Evolutionary conservation across 306 rosid species (phyloP).

Genomic region (Vachellia collinsii): DNA sequence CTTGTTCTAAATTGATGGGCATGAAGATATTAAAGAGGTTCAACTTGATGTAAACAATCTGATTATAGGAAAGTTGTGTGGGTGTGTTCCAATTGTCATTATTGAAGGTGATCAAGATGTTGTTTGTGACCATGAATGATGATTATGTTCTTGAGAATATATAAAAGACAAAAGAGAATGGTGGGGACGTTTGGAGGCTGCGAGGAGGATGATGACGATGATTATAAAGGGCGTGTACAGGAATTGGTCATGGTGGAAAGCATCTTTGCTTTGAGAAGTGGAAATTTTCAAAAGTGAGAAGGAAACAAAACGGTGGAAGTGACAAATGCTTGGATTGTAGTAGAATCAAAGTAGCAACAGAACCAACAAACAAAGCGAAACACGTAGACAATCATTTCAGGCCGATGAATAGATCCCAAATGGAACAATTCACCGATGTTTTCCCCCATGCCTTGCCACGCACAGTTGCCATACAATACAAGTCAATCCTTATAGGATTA

Average conservation of each 20-base stretch:
- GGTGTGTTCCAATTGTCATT: background rate
- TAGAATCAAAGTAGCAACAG: background rate
- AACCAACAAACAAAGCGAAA: background rate
- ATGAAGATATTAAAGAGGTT: constrained; percentile 23
- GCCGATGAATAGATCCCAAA: background rate
- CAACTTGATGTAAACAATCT: constrained; percentile 24
- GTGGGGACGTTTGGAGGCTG: background rate
- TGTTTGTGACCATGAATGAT: background rate
- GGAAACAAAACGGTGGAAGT: background rate
- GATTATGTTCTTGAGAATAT: background rate
- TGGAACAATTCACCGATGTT: background rate
- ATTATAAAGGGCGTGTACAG: constrained; percentile 12
- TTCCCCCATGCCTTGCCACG: background rate
- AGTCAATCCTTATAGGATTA: background rate
- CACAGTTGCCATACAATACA: too few species aligned
- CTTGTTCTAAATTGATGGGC: constrained; percentile 26
- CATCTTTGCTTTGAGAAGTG: background rate
- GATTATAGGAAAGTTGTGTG: background rate
- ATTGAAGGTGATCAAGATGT: constrained; percentile 6
- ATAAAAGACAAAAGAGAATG: constrained; percentile 13
- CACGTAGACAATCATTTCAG: background rate
- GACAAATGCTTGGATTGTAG: background rate
- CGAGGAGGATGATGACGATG: constrained; percentile 32
- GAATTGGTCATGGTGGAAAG: constrained; percentile 26
- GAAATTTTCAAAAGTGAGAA: background rate